A percentile compares a stretch with the other conserved stretches of the same genome.
These are phyloP conservation scores for Nakaseomyces bracarensis DNA, from an alignment of 1,139 yeast species.

Conservation along the genomic window DNA sequence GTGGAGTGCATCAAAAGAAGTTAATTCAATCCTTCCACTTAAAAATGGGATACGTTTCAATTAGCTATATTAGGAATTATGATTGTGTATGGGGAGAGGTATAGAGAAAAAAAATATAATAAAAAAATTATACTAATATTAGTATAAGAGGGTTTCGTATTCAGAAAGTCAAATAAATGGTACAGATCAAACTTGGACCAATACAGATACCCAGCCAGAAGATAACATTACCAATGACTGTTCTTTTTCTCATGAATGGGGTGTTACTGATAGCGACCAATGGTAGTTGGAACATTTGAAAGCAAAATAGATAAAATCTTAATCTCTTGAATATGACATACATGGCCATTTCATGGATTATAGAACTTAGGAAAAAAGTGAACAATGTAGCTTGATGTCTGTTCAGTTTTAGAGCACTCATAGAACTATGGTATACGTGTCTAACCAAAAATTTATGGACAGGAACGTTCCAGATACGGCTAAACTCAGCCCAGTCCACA, in stretches of 20 bases:
- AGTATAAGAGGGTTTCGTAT: too few relatives aligned
- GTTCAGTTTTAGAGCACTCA: slow-evolving; percentile 62
- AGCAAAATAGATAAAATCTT: slow-evolving; percentile 66
- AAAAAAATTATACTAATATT: too few relatives aligned
- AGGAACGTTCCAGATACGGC: slow-evolving; percentile 91
- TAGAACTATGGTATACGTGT: slow-evolving; percentile 90
- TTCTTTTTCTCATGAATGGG: slow-evolving; percentile 43
- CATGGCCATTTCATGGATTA: slow-evolving; percentile 91
- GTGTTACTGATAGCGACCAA: slow-evolving; percentile 48
- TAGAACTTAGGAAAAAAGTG: slow-evolving; percentile 74
- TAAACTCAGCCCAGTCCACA: slow-evolving; percentile 86
- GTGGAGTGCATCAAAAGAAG: too few relatives aligned
- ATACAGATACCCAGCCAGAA: slow-evolving; percentile 90
- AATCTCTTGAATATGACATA: slow-evolving; percentile 70
- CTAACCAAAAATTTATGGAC: slow-evolving; percentile 86
- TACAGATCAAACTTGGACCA: slow-evolving; percentile 86
- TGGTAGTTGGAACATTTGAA: slow-evolving; percentile 76
- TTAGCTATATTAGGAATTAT: too few relatives aligned
- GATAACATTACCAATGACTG: slow-evolving; percentile 64
- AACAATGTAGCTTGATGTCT: slow-evolving; percentile 63
- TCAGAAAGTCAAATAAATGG: slow-evolving; percentile 70
- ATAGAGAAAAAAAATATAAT: too few relatives aligned
- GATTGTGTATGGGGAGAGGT: too few relatives aligned
- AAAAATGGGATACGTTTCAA: too few relatives aligned
- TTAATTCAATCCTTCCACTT: too few relatives aligned